Percentiles rank a stretch among this genome's conserved stretches.
Evolutionary conservation across 345 rosid species (phyloP).

Genomic region (Eucalyptus polyanthemos): DNA sequence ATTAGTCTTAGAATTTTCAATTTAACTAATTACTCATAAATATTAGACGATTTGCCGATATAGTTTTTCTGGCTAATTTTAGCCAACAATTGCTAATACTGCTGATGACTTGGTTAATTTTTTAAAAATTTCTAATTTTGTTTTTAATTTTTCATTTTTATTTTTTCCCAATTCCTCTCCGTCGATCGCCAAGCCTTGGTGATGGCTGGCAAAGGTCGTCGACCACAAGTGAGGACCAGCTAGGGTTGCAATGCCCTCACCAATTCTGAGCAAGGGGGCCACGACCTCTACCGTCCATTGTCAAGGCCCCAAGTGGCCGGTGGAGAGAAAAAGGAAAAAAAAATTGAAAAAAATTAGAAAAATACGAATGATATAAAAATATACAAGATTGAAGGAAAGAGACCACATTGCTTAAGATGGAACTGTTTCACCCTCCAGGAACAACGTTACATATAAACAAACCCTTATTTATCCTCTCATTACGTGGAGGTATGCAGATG

Average conservation of each 20-base stretch:
- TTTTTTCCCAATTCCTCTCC: too few species aligned
- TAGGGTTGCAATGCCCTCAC: too few species aligned
- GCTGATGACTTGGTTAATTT: too few species aligned
- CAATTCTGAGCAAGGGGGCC: fast-evolving
- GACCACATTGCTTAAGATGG: background rate
- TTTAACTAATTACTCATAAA: too few species aligned
- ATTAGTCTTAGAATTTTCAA: too few species aligned
- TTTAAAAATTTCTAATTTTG: too few species aligned
- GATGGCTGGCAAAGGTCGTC: fast-evolving
- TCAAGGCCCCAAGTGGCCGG: too few species aligned
- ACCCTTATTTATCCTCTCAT: background rate
- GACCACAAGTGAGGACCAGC: too few species aligned
- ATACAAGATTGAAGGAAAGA: background rate
- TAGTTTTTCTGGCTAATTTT: fast-evolving
- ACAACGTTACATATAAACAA: background rate
- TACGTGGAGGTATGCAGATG: too few species aligned
- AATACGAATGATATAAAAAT: background rate
- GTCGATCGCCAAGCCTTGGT: fast-evolving
- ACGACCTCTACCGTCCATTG: too few species aligned
- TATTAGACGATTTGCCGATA: background rate
- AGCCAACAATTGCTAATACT: background rate
- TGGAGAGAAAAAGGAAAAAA: too few species aligned
- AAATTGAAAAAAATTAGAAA: background rate
- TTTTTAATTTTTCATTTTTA: too few species aligned
- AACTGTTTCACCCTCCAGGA: background rate